Evolutionary conservation across 176 grass and related monocot genomes (phyloP).

Genomic region (Oryza brachyantha): DNA sequence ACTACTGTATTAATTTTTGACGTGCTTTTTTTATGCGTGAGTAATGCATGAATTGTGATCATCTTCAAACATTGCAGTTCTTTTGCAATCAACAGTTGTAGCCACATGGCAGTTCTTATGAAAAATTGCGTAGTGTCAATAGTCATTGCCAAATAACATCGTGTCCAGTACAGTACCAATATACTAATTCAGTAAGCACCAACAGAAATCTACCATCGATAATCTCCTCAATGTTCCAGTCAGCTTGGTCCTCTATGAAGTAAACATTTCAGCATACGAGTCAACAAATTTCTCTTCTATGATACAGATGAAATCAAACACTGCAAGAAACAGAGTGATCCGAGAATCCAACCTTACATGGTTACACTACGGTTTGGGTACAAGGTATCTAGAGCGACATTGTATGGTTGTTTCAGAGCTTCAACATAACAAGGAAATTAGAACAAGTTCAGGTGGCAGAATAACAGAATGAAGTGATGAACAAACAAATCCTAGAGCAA

Average conservation of each 20-base stretch:
- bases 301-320: neutral
- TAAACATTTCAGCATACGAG: neutral
- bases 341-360: neutral
- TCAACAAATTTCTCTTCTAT: neutral
- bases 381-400: neutral
- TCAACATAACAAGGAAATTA: neutral
- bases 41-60: no score
- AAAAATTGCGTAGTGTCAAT: neutral
- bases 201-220: neutral
- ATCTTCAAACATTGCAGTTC: neutral
- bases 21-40: no score
- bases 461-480: neutral
- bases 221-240: neutral
- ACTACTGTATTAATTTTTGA: no score
- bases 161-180: neutral
- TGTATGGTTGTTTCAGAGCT: neutral
- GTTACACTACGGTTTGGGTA: neutral
- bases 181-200: slow-evolving; percentile 18
- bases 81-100: slow-evolving; percentile 21
- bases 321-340: neutral
- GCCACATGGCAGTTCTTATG: neutral
- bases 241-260: neutral
- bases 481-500: neutral
- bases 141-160: slow-evolving; percentile 9
- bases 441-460: neutral